Conservation (phyloP, 495 filamentous ascomycete genomes). For the Hypoxylon lienhwacheense region DNA sequence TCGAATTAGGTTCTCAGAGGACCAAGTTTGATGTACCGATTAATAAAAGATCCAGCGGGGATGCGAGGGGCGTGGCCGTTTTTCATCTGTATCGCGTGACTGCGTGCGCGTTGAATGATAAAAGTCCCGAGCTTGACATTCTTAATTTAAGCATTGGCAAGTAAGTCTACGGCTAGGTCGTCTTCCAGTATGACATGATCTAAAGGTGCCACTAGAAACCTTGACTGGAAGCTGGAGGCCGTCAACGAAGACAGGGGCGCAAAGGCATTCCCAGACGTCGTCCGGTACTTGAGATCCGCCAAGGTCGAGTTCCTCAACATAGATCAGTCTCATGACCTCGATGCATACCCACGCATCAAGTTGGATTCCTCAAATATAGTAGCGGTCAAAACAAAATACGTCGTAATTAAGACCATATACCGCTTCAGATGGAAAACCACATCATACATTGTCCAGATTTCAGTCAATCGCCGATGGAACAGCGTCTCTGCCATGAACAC, state of each 20-base stretch:
- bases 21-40: slow-evolving; percentile 20
- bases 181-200: neutral
- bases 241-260: slow-evolving; percentile 38
- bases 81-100: slow-evolving; percentile 8
- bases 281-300: slow-evolving; percentile 18
- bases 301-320: slow-evolving; percentile 8
- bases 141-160: slow-evolving; percentile 45
- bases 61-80: neutral
- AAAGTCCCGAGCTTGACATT: slow-evolving; percentile 38
- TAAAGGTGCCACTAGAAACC: slow-evolving; percentile 28
- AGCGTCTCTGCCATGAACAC: slow-evolving; percentile 22
- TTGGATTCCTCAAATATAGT: neutral
- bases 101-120: slow-evolving; percentile 3
- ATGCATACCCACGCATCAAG: slow-evolving; percentile 27
- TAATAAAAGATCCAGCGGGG: slow-evolving; percentile 1
- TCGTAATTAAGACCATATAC: slow-evolving; percentile 56
- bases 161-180: slow-evolving; percentile 31
- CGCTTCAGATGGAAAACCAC: slow-evolving; percentile 51
- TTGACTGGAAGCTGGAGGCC: slow-evolving; percentile 49
- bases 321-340: slow-evolving; percentile 18
- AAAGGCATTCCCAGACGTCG: slow-evolving; percentile 17
- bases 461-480: slow-evolving; percentile 57
- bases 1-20: slow-evolving; percentile 24
- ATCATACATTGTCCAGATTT: slow-evolving; percentile 58
- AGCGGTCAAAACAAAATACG: slow-evolving; percentile 31